phyloP scores from a whole-genome alignment of 352 stramenopile species.

The Globisporangium irregulare region DNA sequence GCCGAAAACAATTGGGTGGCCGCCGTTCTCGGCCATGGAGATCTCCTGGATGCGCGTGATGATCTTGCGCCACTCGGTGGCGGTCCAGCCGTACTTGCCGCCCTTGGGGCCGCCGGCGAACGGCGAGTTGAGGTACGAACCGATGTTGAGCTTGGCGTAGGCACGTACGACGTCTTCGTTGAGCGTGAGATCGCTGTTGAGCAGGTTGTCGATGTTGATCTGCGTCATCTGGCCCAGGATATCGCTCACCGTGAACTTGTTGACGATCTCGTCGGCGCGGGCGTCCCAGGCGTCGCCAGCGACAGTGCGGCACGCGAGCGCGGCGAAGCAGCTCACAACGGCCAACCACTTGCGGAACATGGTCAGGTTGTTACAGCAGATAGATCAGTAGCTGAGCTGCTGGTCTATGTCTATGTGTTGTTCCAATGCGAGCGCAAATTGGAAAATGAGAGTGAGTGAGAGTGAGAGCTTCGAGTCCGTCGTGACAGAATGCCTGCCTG shows the following conservation, averaged over 20 bases:
- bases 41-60: constrained; percentile 82
- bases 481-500: neutral
- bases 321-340: constrained; percentile 26
- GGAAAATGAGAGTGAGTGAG: constrained; percentile 6
- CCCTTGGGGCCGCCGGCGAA: constrained; percentile 33
- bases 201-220: constrained; percentile 67
- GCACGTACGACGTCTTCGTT: constrained; percentile 42
- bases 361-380: neutral
- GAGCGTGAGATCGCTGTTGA: constrained; percentile 39
- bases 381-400: neutral
- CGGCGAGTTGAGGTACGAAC: constrained; percentile 88
- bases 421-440: constrained; percentile 9
- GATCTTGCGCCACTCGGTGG: constrained; percentile 64
- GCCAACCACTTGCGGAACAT: constrained; percentile 28
- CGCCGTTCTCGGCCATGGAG: constrained; percentile 53
- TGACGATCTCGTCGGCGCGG: constrained; percentile 49
- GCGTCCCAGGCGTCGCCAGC: constrained; percentile 30
- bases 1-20: constrained; percentile 79
- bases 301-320: constrained; percentile 22
- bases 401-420: neutral
- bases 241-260: constrained; percentile 48
- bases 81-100: constrained; percentile 24
- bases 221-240: constrained; percentile 85
- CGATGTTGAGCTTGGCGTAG: constrained; percentile 76
- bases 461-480: neutral